These are phyloP conservation scores for Fusarium udum DNA, from an alignment of 2,329 filamentous ascomycete species.

Conservation along the genomic window DNA sequence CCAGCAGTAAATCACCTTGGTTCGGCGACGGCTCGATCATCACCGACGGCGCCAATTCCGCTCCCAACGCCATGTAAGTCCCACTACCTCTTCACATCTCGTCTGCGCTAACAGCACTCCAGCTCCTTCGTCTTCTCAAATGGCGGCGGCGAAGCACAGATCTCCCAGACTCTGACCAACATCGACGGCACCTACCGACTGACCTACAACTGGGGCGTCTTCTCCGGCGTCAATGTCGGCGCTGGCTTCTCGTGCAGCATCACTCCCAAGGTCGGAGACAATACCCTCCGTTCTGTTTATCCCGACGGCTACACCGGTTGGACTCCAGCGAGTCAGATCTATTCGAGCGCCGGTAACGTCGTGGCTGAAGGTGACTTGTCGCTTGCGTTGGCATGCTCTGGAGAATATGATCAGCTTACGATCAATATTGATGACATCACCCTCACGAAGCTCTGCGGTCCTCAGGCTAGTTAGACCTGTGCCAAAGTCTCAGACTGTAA, in stretches of 20 bases:
- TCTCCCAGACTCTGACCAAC: not conserved
- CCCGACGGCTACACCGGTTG: fast-evolving
- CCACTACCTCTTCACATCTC: fast-evolving
- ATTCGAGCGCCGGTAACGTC: not conserved
- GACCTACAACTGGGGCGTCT: not conserved
- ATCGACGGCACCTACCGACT: not conserved
- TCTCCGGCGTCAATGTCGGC: fast-evolving
- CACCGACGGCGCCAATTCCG: not conserved
- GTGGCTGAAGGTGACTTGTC: not conserved
- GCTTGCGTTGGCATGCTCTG: fast-evolving
- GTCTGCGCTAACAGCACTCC: fast-evolving
- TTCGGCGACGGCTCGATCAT: fast-evolving
- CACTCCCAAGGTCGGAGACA: not conserved
- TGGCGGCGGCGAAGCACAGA: not conserved
- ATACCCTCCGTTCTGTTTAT: fast-evolving
- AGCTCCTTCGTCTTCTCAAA: not conserved
- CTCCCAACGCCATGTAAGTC: not conserved
- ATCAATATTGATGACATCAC: not conserved
- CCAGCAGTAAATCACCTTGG: not conserved
- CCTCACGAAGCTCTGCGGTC: not conserved
- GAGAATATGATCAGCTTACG: not conserved
- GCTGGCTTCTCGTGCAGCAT: not conserved
- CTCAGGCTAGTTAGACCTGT: not conserved
- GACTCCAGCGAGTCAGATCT: not conserved
- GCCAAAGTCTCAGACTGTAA: not conserved